Base-by-base conservation (phyloP, 768 basidiomycete species). In the Kwoniella sp. region DNA sequence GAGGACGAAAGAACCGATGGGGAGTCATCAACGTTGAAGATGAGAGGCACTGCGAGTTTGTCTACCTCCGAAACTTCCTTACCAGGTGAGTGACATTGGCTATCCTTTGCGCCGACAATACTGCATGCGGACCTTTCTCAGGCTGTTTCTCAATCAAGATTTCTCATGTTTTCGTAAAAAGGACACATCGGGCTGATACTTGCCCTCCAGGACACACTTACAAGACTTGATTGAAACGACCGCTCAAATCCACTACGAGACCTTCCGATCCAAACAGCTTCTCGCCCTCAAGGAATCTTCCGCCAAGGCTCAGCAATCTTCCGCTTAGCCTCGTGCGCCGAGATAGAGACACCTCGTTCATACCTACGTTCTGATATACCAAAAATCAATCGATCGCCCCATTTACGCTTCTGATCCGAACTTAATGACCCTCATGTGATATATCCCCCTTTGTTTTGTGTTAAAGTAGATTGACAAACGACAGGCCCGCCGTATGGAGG, bases 211-310 rank as follows among this genome's bases (percentile, higher is more conserved):
- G 82, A 95, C 95, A 30, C 96, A 99, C 83, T 82, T 99, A 78
- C 95, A 99, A 82, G 95, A 98, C 78, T 83, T 99, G 79, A 99
- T 99, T 79, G 95, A 99, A 85, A 96, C 95, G 61, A 98, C 96
- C 11, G 93, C 96, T 12, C 91, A 94, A 82, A 96, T 95, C 81
- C 95, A 99, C 83, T 99, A 98, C 81, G 95, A 99, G 84, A 93
- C 94, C 9, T 99, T 99, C 92, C 88, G 95, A 70, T 95, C 93
- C 73, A 97, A 97, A 84, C 95, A 99, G 84, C 75, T 98, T 72
- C 85, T 97, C 53, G 95, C 95, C 15, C 87, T 98, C 75, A 98
- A 98, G 85, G 95, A 98, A 83, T 90, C 91, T 41, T 92, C 92
- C 17, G 80, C 79, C 12, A 81, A 81, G 59, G 65, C 65, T 25